Evolutionary conservation across 1,284 basidiomycete genomes (phyloP), one percentile per base, ranked within the genome.

Genomic region (Neonothopanus nambi): DNA sequence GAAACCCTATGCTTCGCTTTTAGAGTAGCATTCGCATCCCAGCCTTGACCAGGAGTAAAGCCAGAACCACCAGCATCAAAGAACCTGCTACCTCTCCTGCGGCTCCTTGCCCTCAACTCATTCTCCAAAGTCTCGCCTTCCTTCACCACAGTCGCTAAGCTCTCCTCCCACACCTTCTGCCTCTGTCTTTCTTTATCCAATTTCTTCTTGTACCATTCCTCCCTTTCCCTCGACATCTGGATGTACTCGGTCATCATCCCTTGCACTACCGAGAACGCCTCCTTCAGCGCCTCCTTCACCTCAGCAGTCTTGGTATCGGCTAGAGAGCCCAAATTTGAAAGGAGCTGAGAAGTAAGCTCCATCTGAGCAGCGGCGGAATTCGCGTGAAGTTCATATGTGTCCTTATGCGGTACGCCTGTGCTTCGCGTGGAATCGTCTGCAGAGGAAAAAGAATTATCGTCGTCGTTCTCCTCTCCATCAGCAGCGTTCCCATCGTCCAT

Each of bases 151-250:
- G 84, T 82, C 48, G 89, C 84, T 65, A 98, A 74, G 68, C 92
- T 95, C 70, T 95, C 91, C 70, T 98, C 95, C 96, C 95, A 98
- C 18, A 95, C 77, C 28, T 76, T 80, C 64, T 90, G 84, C 23
- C 91, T 79, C 65, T 87, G 82, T 45, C 82, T 78, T 65, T 97
- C 94, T 18, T 78, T 76, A 59, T 78, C 76, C 13, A 93, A 75
- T 55, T 80, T 74, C 33, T 71, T 72, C 46, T 73, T 73, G 74
- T 87, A 93, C 84, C 89, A 98, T 41, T 81, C 78, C 63, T 98
- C 95, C n/a, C 96, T 80, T 50, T 90, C 87, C 44, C 78, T 76
- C 1, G 82, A 78, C 84, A 95, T 94, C 35, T 78, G 69, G 5
- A 86, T 72, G 63, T 91, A 94, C 55, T 91, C 85, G 43, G 73